A percentile compares a stretch with the other conserved stretches of the same genome.
Conservation (phyloP, 75 land plant genomes). For the Adiantum capillusveneris region DNA sequence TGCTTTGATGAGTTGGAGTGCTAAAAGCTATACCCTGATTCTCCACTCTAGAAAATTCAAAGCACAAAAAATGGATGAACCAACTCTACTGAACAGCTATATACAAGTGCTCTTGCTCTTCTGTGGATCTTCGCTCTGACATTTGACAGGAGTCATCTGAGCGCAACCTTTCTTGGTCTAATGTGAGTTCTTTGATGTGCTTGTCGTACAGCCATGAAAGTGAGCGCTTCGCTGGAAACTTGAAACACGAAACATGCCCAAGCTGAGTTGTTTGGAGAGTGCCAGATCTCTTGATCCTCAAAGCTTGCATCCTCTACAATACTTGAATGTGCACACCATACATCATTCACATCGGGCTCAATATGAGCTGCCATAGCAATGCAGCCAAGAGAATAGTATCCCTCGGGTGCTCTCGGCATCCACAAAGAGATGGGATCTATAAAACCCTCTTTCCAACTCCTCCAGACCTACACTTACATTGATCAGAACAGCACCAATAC, state of each 20-base stretch:
- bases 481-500: not conserved
- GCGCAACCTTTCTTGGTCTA: conserved; percentile 31
- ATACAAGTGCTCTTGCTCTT: no score
- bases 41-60: no score
- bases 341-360: conserved; percentile 51
- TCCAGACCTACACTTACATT: conserved; percentile 63
- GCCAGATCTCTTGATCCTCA: conserved; percentile 72
- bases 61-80: no score
- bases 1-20: no score
- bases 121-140: no score
- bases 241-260: conserved; percentile 90
- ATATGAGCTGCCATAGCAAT: conserved; percentile 58
- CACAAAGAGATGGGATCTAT: conserved; percentile 67
- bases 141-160: no score
- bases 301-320: conserved; percentile 51
- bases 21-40: no score
- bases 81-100: no score
- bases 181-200: conserved; percentile 44
- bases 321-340: conserved; percentile 49
- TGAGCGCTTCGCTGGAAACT: conserved; percentile 67
- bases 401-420: conserved; percentile 82
- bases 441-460: conserved; percentile 83
- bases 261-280: conserved; percentile 61
- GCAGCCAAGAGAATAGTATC: conserved; percentile 70
- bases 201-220: conserved; percentile 70